Evolutionary conservation across 2,329 filamentous ascomycete genomes (phyloP).

Genomic region (Falciphora oryzae): DNA sequence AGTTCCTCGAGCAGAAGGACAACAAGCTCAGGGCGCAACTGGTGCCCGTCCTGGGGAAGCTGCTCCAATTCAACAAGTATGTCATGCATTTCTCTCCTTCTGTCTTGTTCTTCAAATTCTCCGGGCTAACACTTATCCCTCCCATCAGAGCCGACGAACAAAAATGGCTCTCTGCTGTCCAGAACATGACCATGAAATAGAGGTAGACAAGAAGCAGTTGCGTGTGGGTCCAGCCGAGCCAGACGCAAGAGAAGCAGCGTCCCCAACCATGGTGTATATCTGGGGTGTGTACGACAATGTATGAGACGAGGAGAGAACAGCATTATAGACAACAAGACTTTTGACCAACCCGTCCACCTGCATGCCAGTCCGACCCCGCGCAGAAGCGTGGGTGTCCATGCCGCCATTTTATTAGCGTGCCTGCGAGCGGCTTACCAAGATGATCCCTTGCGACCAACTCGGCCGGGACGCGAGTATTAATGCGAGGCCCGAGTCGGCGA

Average conservation of each 20-base stretch:
- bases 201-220: too few species aligned
- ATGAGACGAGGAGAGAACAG: neutral
- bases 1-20: constrained; percentile 77
- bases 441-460: too few species aligned
- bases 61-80: constrained; percentile 72
- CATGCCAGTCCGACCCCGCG: too few species aligned
- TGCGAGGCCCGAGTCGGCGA: too few species aligned
- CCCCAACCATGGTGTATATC: too few species aligned
- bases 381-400: too few species aligned
- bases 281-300: constrained; percentile 1
- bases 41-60: constrained; percentile 69
- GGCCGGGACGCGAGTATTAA: too few species aligned
- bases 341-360: too few species aligned
- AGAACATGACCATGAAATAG: constrained; percentile 35
- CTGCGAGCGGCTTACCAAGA: too few species aligned
- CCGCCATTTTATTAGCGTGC: too few species aligned
- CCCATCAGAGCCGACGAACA: constrained; percentile 60
- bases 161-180: constrained; percentile 76
- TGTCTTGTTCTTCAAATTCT: neutral
- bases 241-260: too few species aligned
- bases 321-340: neutral
- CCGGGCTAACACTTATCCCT: neutral
- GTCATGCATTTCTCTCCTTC: constrained; percentile 24
- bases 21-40: constrained; percentile 69
- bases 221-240: too few species aligned